Evolutionary conservation across 305 asterid species (phyloP).

Genomic region (Fraxinus nigra): DNA sequence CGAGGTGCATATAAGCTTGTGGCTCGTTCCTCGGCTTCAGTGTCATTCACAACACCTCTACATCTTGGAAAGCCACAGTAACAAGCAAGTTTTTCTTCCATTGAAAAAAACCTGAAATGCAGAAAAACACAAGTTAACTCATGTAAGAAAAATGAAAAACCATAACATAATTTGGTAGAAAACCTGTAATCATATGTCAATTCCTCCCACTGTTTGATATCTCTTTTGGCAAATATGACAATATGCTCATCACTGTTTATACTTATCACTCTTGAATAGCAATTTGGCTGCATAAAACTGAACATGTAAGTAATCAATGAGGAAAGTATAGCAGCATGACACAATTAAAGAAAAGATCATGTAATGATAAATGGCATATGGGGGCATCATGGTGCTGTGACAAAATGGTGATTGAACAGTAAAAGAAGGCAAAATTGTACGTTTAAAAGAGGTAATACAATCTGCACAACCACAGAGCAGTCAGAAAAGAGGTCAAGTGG

Average conservation of each 20-base stretch:
- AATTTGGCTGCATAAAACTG: conserved; percentile 71
- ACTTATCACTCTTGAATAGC: conserved; percentile 78
- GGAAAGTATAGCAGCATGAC: background rate
- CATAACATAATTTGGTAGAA: conserved; percentile 21
- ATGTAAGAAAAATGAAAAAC: conserved; percentile 13
- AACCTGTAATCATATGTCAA: conserved; percentile 97
- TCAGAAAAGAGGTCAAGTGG: background rate
- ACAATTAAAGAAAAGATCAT: background rate
- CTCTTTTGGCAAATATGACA: conserved; percentile 92
- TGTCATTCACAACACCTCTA: conserved; percentile 83
- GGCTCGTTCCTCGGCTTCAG: conserved; percentile 73
- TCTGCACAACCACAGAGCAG: background rate
- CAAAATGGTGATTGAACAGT: background rate
- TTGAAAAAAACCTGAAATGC: conserved; percentile 63
- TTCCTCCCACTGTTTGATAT: conserved; percentile 81
- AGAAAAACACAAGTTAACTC: conserved; percentile 14
- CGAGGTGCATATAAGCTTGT: conserved; percentile 50
- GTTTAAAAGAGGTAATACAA: background rate
- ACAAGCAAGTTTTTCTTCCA: conserved; percentile 75
- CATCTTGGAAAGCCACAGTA: conserved; percentile 82
- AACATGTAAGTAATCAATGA: conserved; percentile 18
- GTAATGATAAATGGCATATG: background rate
- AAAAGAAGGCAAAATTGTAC: background rate
- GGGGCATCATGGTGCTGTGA: background rate
- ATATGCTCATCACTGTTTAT: conserved; percentile 71